Evolutionary conservation across 495 filamentous ascomycete species (phyloP).

Genomic region (Trichocladium antarcticum): DNA sequence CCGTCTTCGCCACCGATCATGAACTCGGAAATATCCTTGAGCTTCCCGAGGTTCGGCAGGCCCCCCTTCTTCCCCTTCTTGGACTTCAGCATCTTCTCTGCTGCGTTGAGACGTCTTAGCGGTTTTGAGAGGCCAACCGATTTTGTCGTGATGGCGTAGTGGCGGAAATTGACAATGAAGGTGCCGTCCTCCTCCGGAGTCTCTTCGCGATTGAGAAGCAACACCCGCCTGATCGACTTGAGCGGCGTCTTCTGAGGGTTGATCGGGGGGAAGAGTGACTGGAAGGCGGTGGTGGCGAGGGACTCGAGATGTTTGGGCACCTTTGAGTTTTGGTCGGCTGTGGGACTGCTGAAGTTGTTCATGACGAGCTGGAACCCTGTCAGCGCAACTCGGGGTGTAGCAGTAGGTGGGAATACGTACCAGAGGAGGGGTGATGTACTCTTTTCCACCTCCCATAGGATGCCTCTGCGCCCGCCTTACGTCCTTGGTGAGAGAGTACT

Average conservation of each 20-base stretch:
- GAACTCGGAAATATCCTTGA: constrained; percentile 92
- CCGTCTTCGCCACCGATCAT: constrained; percentile 70
- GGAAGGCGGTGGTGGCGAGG: constrained; percentile 89
- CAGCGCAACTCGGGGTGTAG: constrained; percentile 1
- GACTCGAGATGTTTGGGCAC: constrained; percentile 81
- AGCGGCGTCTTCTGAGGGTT: constrained; percentile 83
- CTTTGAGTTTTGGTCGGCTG: constrained; percentile 49
- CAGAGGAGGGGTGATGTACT: constrained; percentile 71
- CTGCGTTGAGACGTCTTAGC: constrained; percentile 75
- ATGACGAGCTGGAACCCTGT: constrained; percentile 62
- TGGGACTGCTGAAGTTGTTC: constrained; percentile 83
- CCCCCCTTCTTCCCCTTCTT: constrained; percentile 54
- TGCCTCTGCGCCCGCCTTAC: constrained; percentile 69
- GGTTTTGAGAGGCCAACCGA: constrained; percentile 70
- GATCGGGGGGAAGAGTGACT: constrained; percentile 92
- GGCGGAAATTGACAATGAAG: constrained; percentile 82
- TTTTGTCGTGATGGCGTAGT: constrained; percentile 90
- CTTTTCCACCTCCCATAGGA: constrained; percentile 68
- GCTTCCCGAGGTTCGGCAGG: constrained; percentile 77
- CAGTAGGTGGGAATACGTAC: constrained; percentile 28
- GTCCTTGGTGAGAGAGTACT: constrained; percentile 89
- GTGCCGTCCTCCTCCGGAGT: constrained; percentile 47
- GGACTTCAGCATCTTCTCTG: constrained; percentile 55
- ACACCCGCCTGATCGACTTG: constrained; percentile 74
- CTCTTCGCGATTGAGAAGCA: constrained; percentile 76